A percentile compares a stretch with the other conserved stretches of the same genome.
phyloP scores from a whole-genome alignment of 2,329 filamentous ascomycete genomes.

The Apiospora pterosperma region DNA sequence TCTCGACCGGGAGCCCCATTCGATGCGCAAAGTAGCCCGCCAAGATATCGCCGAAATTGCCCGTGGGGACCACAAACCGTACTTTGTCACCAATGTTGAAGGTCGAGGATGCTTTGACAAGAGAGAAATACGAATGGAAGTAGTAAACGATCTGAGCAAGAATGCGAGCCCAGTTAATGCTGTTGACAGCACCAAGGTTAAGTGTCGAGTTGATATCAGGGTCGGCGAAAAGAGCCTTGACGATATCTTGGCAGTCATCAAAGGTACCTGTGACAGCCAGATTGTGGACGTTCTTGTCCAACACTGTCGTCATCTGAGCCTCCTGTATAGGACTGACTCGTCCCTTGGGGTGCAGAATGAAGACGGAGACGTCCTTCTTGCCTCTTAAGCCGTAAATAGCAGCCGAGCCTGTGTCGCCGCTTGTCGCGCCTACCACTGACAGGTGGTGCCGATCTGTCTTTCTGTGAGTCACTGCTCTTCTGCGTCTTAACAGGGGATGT shows the following conservation, averaged over 20 bases:
- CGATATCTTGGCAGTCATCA: slow-evolving; percentile 95
- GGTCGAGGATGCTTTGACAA: slow-evolving; percentile 56
- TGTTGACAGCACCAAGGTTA: slow-evolving; percentile 90
- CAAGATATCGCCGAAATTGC: slow-evolving; percentile 92
- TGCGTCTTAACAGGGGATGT: background rate
- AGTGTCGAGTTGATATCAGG: slow-evolving; percentile 76
- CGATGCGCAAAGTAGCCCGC: slow-evolving; percentile 88
- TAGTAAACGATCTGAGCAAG: slow-evolving; percentile 97
- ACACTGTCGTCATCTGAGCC: slow-evolving; percentile 93
- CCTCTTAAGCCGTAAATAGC: slow-evolving; percentile 93
- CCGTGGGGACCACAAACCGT: slow-evolving; percentile 87
- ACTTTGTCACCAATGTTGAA: slow-evolving; percentile 67
- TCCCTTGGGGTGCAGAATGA: slow-evolving; percentile 90
- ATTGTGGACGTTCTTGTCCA: slow-evolving; percentile 91
- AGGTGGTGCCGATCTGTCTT: slow-evolving; percentile 69
- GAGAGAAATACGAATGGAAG: slow-evolving; percentile 88
- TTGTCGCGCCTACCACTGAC: slow-evolving; percentile 83
- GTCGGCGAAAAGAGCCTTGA: slow-evolving; percentile 90
- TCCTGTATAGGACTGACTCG: slow-evolving; percentile 91
- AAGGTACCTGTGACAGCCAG: slow-evolving; percentile 87
- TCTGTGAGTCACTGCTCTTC: slow-evolving; percentile 24
- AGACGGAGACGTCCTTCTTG: slow-evolving; percentile 95
- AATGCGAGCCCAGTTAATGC: slow-evolving; percentile 94
- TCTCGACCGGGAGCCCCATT: slow-evolving; percentile 86
- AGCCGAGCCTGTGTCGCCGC: slow-evolving; percentile 86